Conservation (phyloP, 108 stramenopile genomes). For the Skeletonema marinoi region DNA sequence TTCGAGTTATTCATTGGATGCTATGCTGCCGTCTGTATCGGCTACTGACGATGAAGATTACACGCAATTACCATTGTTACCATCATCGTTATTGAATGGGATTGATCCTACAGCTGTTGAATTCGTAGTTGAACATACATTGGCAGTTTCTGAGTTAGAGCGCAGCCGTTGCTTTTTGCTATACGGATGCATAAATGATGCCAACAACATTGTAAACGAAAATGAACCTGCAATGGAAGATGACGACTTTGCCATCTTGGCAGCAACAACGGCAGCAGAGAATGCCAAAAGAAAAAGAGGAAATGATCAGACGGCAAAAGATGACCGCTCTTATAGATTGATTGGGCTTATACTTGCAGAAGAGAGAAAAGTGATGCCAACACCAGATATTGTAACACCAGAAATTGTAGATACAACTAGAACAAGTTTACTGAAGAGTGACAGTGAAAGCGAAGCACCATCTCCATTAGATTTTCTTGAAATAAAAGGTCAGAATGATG, state of each 20-base stretch:
- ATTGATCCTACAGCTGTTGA: conserved; percentile 23
- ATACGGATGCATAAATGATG: conserved; percentile 44
- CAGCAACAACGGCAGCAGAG: conserved; percentile 1
- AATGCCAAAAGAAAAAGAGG: conserved; percentile 1
- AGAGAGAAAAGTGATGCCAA: conserved; percentile 40
- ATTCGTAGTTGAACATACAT: conserved; percentile 70
- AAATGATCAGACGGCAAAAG: background rate
- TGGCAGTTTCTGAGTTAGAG: conserved; percentile 64
- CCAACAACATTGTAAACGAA: background rate
- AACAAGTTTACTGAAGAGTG: background rate
- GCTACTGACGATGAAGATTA: conserved; percentile 3
- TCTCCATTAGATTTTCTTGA: conserved; percentile 30
- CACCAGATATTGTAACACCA: background rate
- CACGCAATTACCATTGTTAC: conserved; percentile 31
- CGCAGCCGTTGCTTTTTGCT: conserved; percentile 64
- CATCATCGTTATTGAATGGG: conserved; percentile 31
- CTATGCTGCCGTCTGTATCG: conserved; percentile 4
- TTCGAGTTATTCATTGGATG: conserved; percentile 52
- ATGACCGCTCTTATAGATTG: conserved; percentile 24
- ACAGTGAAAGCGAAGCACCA: background rate
- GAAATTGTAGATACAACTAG: background rate
- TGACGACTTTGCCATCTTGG: conserved; percentile 10
- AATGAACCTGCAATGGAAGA: conserved; percentile 10
- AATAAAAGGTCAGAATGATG: background rate
- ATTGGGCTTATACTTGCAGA: conserved; percentile 35